Conservation (phyloP, 768 basidiomycete species). For the Ramaria rubella region DNA sequence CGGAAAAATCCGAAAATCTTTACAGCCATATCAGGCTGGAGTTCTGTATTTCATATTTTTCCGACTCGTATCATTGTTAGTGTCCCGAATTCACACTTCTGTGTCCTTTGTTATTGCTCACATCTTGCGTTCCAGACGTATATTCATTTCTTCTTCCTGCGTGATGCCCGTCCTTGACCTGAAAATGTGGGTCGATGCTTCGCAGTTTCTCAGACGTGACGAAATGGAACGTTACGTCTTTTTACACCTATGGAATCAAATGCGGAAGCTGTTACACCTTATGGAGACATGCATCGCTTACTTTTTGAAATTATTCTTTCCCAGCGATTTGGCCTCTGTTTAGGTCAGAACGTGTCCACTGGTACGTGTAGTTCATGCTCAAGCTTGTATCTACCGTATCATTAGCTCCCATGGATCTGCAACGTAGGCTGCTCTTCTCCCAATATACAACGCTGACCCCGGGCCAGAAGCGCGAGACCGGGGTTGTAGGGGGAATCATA, state of each 20-base stretch:
- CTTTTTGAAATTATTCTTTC: not conserved
- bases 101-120: conserved; percentile 41
- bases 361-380: too few relatives aligned
- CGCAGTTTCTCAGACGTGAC: conserved; percentile 44
- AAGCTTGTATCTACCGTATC: too few relatives aligned
- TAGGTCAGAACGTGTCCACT: conserved; percentile 37
- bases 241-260: conserved; percentile 54
- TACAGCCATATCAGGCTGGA: not conserved
- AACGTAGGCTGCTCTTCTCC: too few relatives aligned
- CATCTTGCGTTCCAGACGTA: conserved; percentile 42
- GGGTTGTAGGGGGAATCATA: too few relatives aligned
- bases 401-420: too few relatives aligned
- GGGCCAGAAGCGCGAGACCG: too few relatives aligned
- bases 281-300: too few relatives aligned
- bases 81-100: not conserved
- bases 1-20: not conserved
- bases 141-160: conserved; percentile 37
- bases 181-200: conserved; percentile 51
- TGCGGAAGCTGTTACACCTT: conserved; percentile 24
- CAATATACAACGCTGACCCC: too few relatives aligned
- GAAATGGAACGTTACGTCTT: conserved; percentile 43
- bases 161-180: too few relatives aligned
- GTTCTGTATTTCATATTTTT: too few relatives aligned
- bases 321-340: conserved; percentile 42
- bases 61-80: too few relatives aligned